Percentiles rank a stretch among this genome's conserved stretches.
These are phyloP conservation scores for Candida chilensis DNA, from an alignment of 805 yeast species.

Conservation along the genomic window DNA sequence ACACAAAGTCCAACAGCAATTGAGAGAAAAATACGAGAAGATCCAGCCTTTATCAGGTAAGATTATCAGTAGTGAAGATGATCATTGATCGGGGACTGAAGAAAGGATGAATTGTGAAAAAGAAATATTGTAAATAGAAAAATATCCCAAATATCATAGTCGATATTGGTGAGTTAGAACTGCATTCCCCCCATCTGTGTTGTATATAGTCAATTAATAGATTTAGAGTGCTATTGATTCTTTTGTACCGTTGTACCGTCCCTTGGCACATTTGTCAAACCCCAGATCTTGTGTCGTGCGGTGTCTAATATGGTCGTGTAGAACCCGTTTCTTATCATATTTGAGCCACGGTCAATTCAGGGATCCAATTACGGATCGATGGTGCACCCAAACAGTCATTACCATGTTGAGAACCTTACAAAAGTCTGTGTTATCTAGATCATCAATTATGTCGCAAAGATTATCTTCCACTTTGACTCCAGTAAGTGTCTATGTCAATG, in stretches of 20 bases:
- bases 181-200: neutral
- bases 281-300: too few species aligned
- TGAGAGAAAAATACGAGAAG: constrained; percentile 46
- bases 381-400: too few species aligned
- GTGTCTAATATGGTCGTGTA: too few species aligned
- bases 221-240: too few species aligned
- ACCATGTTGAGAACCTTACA: constrained; percentile 2
- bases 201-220: neutral
- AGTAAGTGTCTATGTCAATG: constrained; percentile 10
- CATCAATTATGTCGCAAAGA: constrained; percentile 11
- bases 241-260: too few species aligned
- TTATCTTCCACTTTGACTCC: constrained; percentile 23
- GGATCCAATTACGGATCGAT: too few species aligned
- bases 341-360: too few species aligned
- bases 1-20: constrained; percentile 54
- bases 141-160: too few species aligned
- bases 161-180: neutral
- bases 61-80: constrained; percentile 30
- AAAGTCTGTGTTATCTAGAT: constrained; percentile 3
- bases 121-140: neutral
- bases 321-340: too few species aligned
- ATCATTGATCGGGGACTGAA: constrained; percentile 1
- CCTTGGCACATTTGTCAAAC: too few species aligned
- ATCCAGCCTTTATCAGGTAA: constrained; percentile 59
- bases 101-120: neutral